A percentile compares a stretch with the other conserved stretches of the same genome.
phyloP scores from a whole-genome alignment of 1,284 basidiomycete genomes.

The Sporisorium reilianum region DNA sequence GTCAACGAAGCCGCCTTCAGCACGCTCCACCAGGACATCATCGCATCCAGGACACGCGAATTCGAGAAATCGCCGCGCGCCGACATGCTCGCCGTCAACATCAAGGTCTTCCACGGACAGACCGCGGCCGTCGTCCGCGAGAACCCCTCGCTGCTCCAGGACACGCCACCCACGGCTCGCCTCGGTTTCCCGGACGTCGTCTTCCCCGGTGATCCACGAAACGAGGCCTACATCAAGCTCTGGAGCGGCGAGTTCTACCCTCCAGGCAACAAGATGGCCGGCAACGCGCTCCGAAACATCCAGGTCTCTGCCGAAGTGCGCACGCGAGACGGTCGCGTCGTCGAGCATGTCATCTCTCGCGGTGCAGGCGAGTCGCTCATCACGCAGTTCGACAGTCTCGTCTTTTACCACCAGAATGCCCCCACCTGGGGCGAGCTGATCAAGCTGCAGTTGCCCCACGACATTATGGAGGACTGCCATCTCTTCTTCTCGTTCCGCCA shows the following conservation, averaged over 20 bases:
- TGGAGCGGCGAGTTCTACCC: conserved; percentile 67
- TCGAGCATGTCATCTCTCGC: conserved; percentile 82
- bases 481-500: conserved; percentile 94
- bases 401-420: conserved; percentile 71
- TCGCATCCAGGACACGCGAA: conserved; percentile 81
- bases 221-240: conserved; percentile 87
- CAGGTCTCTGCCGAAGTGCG: conserved; percentile 92
- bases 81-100: conserved; percentile 85
- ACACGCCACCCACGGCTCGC: conserved; percentile 82
- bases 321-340: conserved; percentile 78
- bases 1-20: conserved; percentile 85
- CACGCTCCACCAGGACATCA: conserved; percentile 94
- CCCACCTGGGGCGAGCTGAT: conserved; percentile 93
- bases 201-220: conserved; percentile 89
- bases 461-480: conserved; percentile 83
- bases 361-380: conserved; percentile 86
- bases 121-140: conserved; percentile 81
- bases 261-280: conserved; percentile 57
- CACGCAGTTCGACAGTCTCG: conserved; percentile 87
- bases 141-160: conserved; percentile 86
- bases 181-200: conserved; percentile 98
- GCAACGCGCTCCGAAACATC: conserved; percentile 74
- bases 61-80: conserved; percentile 89
- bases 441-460: conserved; percentile 82
- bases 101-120: conserved; percentile 89